Evolutionary conservation across 345 rosid species (phyloP).

Genomic region (Melaleuca alternifolia): DNA sequence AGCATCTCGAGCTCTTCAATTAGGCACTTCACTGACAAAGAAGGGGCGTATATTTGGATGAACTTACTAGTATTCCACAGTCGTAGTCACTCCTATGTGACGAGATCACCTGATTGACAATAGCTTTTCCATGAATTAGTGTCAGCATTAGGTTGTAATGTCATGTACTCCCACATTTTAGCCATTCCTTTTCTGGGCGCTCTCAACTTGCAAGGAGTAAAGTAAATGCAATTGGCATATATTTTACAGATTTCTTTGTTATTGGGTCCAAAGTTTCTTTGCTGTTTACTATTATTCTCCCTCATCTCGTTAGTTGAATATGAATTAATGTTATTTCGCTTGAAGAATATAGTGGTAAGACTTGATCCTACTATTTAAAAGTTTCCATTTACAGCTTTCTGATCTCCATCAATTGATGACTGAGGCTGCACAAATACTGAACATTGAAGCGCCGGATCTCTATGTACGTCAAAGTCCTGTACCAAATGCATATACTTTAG

Average conservation of each 20-base stretch:
- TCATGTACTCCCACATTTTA: not conserved
- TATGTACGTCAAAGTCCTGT: constrained; percentile 91
- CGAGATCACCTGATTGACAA: not conserved
- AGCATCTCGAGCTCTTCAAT: not conserved
- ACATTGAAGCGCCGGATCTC: constrained; percentile 79
- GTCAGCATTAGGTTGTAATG: not conserved
- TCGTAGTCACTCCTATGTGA: not conserved
- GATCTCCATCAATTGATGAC: constrained; percentile 79
- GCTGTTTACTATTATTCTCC: not conserved
- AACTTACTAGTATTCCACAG: not conserved
- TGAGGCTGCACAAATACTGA: constrained; percentile 72
- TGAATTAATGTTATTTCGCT: not conserved
- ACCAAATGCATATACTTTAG: constrained; percentile 89
- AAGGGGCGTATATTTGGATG: not conserved
- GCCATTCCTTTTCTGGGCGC: not conserved
- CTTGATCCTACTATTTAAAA: not conserved
- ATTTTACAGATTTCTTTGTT: not conserved
- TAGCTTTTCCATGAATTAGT: not conserved
- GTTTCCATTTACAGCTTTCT: constrained; percentile 39
- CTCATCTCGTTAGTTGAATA: not conserved
- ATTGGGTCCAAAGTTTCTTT: no score
- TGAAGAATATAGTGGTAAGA: not conserved
- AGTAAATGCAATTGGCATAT: not conserved
- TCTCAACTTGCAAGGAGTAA: not conserved
- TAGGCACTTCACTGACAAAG: not conserved